These are phyloP conservation scores for Solanum bukasovii DNA, from an alignment of 257 asterid species.

Conservation along the genomic window DNA sequence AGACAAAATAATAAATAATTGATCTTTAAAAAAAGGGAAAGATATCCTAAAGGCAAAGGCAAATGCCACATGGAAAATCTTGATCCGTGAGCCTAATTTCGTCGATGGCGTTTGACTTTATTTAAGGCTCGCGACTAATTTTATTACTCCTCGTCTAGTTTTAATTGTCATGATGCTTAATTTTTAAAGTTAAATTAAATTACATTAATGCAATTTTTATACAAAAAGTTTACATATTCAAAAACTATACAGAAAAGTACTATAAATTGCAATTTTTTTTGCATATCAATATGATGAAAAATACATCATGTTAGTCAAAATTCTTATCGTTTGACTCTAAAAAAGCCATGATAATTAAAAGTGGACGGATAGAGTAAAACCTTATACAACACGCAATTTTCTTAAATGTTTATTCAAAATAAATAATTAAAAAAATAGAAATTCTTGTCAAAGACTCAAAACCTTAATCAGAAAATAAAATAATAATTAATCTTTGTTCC, in stretches of 20 bases:
- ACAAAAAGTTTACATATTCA: too few relatives aligned
- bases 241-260: too few relatives aligned
- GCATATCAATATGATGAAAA: too few relatives aligned
- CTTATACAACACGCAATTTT: background rate
- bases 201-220: fast-evolving
- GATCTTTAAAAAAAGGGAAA: background rate
- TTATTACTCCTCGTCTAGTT: too few relatives aligned
- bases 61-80: background rate
- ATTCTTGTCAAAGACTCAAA: background rate
- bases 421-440: background rate
- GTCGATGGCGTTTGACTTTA: background rate
- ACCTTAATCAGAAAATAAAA: background rate
- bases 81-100: background rate
- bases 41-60: background rate
- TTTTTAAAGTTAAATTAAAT: too few relatives aligned
- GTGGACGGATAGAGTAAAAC: background rate
- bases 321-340: background rate
- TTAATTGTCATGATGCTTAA: too few relatives aligned
- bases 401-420: background rate
- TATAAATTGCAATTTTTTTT: too few relatives aligned
- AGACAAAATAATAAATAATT: too few relatives aligned
- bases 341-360: too few relatives aligned
- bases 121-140: background rate
- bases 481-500: background rate
- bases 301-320: too few relatives aligned